Percentiles rank a stretch among this genome's conserved stretches.
Evolutionary conservation across 176 grass and related monocot species (phyloP).

Genomic region (Bothriochloa decipiens): DNA sequence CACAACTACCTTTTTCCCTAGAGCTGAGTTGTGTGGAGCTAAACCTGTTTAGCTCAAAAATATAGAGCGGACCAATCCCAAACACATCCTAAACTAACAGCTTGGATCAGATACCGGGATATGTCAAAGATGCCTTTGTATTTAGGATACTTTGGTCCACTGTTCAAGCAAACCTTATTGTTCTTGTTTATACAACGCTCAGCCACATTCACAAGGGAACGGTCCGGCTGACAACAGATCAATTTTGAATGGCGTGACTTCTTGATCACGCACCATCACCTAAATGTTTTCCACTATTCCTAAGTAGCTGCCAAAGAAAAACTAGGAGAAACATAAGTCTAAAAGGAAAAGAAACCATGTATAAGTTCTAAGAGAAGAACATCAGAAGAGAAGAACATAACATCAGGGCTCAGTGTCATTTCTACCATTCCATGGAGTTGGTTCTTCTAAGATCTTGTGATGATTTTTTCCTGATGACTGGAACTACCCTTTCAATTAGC

Average conservation of each 20-base stretch:
- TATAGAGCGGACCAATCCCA: no score
- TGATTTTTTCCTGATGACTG: conserved; percentile 61
- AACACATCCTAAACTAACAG: background rate
- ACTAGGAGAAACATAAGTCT: conserved; percentile 33
- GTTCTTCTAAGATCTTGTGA: conserved; percentile 59
- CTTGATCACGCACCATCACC: conserved; percentile 44
- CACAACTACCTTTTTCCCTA: no score
- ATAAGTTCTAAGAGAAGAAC: conserved; percentile 39
- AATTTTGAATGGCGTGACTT: conserved; percentile 41
- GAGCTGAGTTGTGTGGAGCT: no score
- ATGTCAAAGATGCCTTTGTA: conserved; percentile 20
- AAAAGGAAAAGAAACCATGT: conserved; percentile 34
- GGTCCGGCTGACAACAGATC: conserved; percentile 23
- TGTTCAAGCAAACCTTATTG: conserved; percentile 34
- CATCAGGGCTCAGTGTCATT: conserved; percentile 23
- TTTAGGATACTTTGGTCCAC: conserved; percentile 30
- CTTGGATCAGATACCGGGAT: conserved; percentile 1
- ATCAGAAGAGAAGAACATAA: conserved; percentile 40
- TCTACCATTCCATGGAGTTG: conserved; percentile 85
- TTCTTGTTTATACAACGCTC: conserved; percentile 49
- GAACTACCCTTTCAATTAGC: conserved; percentile 67
- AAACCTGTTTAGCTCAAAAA: no score
- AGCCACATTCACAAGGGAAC: conserved; percentile 28
- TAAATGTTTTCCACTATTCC: conserved; percentile 38
- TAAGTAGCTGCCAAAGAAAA: conserved; percentile 35